A percentile compares a stretch with the other conserved stretches of the same genome.
Conservation (phyloP, 2,329 filamentous ascomycete species). For the Proliferodiscus dingleyae region DNA sequence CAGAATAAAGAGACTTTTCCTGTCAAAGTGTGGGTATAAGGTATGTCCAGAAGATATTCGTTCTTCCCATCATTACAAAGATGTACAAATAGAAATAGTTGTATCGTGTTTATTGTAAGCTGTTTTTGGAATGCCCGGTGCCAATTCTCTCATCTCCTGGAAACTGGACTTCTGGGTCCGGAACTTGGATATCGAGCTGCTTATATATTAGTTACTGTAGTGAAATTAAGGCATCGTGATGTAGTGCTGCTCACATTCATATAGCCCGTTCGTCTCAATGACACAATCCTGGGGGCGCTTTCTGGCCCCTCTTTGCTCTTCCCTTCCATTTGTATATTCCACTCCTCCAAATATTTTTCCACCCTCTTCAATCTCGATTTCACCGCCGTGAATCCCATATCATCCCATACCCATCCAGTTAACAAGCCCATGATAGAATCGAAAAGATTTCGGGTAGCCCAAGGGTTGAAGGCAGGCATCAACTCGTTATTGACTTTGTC, state of each 20-base stretch:
- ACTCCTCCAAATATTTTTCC: slow-evolving; percentile 78
- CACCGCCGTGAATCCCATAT: slow-evolving; percentile 69
- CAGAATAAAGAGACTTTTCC: slow-evolving; percentile 1
- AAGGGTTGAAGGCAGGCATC: slow-evolving; percentile 74
- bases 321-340: slow-evolving; percentile 71
- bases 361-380: slow-evolving; percentile 67
- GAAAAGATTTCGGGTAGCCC: slow-evolving; percentile 68
- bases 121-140: slow-evolving; percentile 12
- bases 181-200: slow-evolving; percentile 75
- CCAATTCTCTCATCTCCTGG: slow-evolving; percentile 14
- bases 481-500: slow-evolving; percentile 77
- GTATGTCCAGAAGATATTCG: background rate
- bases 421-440: slow-evolving; percentile 75
- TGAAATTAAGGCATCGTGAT: background rate
- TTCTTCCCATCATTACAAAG: slow-evolving; percentile 6
- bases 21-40: slow-evolving; percentile 7
- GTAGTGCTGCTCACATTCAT: slow-evolving; percentile 59
- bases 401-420: slow-evolving; percentile 95
- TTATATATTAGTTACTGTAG: slow-evolving; percentile 20
- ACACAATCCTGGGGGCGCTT: slow-evolving; percentile 65
- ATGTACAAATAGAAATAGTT: slow-evolving; percentile 1
- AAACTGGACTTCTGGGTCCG: slow-evolving; percentile 65
- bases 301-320: slow-evolving; percentile 46
- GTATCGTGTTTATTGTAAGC: slow-evolving; percentile 9
- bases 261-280: slow-evolving; percentile 78